Percentiles rank a stretch among this genome's conserved stretches.
Conservation (phyloP, 2,329 filamentous ascomycete genomes). For the Cercospora citrullina region DNA sequence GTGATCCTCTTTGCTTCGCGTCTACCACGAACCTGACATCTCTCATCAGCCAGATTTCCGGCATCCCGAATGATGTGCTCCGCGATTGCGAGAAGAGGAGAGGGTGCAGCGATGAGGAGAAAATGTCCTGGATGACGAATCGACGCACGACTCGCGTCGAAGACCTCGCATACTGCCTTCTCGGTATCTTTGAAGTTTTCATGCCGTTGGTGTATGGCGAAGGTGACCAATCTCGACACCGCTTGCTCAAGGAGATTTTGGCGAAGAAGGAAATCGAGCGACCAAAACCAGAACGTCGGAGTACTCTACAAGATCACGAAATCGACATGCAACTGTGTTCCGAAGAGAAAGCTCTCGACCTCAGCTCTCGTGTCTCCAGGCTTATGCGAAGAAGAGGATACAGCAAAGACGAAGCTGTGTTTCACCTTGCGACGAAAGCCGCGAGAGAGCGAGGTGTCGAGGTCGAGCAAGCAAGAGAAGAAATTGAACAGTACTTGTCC, state of each 20-base stretch:
- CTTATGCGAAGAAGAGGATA: not conserved
- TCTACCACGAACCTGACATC: constrained; percentile 4
- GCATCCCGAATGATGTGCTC: constrained; percentile 16
- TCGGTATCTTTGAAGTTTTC: constrained; percentile 48
- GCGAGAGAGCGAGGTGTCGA: not conserved
- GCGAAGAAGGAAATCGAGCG: constrained; percentile 9
- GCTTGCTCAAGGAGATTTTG: constrained; percentile 12
- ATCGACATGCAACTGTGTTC: not conserved
- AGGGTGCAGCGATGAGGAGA: not conserved
- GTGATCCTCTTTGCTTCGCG: not conserved
- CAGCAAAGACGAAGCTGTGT: not conserved
- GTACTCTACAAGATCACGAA: not conserved
- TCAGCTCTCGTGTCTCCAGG: not conserved
- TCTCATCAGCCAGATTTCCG: constrained; percentile 20
- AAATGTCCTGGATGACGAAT: constrained; percentile 7
- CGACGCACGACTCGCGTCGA: constrained; percentile 30
- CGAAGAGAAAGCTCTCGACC: not conserved
- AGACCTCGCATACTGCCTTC: constrained; percentile 48
- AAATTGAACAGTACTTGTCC: not conserved
- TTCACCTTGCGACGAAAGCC: not conserved
- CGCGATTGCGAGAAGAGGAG: constrained; percentile 5
- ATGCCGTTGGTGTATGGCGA: constrained; percentile 49
- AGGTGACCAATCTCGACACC: constrained; percentile 22
- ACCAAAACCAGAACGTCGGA: not conserved
- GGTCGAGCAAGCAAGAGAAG: not conserved